Base-by-base conservation (phyloP, 495 filamentous ascomycete genomes). In the Penicillium verhagenii region DNA sequence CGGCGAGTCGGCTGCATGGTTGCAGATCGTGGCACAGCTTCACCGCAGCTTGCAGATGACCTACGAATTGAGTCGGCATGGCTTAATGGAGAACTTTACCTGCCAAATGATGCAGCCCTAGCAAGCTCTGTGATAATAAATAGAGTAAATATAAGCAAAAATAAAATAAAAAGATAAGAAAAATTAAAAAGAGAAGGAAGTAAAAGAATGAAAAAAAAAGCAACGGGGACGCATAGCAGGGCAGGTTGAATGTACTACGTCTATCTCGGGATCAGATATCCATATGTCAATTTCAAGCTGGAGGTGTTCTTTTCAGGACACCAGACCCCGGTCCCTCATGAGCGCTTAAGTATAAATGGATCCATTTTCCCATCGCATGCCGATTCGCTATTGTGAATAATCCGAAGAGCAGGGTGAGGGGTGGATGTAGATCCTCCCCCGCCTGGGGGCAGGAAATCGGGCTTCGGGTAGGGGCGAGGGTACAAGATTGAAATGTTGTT, bases 41-140 rank as follows among this genome's bases (percentile, higher is more conserved):
- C 59, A 56, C 49, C 50, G 26, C 51, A 56, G 40, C 51, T 49
- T 58, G 62, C 70, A 67, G 65, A 60, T 72, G 70, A 70, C 64
- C 61, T 64, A 57, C 63, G 54, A 61, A 61, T 61, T 47, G 37
- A 55, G 52, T 57, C 47, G 19, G 26, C 28, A 21, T 21, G 52
- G 49, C 50, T 18, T 10, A 13, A 26, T 26, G 42, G 23, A 45
- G 42, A 45, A 28, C 21, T 19, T 28, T 48, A 21, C 45, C 19
- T 18, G 61, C 56, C 56, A 35, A 26, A 54, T 50, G 56, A 59
- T 59, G 68, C 56, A 54, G 42, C 21, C 13, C 23, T 26, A 14
- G 42, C 23, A 10, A 20, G n/a, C 20, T 33, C n/a, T n/a, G 16
- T 21, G 25, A 19, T 2, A 47, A 31, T 16, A 2, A 31, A 9